Percentiles rank a stretch among this genome's conserved stretches.
These are phyloP conservation scores for Penicillium ochrochloron DNA, from an alignment of 495 filamentous ascomycete genomes.

Conservation along the genomic window DNA sequence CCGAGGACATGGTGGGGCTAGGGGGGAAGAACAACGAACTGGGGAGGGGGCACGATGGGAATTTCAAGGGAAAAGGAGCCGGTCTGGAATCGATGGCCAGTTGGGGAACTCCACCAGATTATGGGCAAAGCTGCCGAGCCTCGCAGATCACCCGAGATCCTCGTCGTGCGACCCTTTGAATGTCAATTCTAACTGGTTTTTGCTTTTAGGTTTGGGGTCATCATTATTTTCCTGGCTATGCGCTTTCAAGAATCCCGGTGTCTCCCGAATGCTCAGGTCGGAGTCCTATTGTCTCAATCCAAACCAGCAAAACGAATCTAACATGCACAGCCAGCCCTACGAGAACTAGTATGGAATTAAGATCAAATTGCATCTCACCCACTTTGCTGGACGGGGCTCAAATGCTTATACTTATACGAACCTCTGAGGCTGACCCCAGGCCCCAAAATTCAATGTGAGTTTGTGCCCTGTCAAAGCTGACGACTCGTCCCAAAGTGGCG, in stretches of 20 bases:
- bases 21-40: neutral
- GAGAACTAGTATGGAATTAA: neutral
- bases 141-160: conserved; percentile 29
- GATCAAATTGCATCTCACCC: neutral
- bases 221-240: too few relatives aligned
- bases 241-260: neutral
- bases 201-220: neutral
- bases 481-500: neutral
- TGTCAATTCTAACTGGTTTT: neutral
- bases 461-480: neutral
- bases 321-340: conserved; percentile 6
- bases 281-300: neutral
- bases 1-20: conserved; percentile 19
- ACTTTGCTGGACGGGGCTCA: neutral
- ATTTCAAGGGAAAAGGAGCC: neutral
- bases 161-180: neutral
- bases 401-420: conserved; percentile 11
- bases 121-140: conserved; percentile 30
- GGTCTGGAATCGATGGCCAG: conserved; percentile 17
- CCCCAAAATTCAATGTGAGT: neutral
- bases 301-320: conserved; percentile 4
- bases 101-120: conserved; percentile 8
- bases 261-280: neutral
- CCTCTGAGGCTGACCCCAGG: neutral
- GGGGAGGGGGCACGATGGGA: neutral